Conservation (phyloP, 2,329 filamentous ascomycete species). For the Fusarium mexicanum region DNA sequence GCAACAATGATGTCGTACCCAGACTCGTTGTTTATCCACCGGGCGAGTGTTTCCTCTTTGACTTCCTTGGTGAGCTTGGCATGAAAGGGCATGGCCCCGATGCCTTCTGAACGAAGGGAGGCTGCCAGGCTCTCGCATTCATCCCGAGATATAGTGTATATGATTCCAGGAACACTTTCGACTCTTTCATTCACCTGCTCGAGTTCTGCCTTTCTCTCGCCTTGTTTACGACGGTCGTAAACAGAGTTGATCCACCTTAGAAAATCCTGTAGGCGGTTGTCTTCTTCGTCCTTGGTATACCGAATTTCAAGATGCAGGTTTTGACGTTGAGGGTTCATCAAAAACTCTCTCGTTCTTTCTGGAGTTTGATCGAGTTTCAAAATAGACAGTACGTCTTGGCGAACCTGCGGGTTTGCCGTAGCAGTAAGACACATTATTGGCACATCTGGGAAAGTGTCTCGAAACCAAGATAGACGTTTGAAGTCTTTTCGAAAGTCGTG, state of each 20-base stretch:
- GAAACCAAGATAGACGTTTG: slow-evolving; percentile 87
- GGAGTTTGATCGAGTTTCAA: slow-evolving; percentile 71
- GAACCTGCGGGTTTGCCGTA: slow-evolving; percentile 83
- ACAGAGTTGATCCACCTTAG: slow-evolving; percentile 79
- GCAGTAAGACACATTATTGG: slow-evolving; percentile 94
- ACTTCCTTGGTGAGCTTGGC: slow-evolving; percentile 72
- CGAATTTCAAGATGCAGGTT: slow-evolving; percentile 93
- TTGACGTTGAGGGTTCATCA: slow-evolving; percentile 82
- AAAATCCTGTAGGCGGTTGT: slow-evolving; percentile 78
- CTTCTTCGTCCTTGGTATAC: slow-evolving; percentile 80
- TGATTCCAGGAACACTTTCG: slow-evolving; percentile 78
- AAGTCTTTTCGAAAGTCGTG: slow-evolving; percentile 97
- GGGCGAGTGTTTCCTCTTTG: slow-evolving; percentile 75
- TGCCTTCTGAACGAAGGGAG: slow-evolving; percentile 71
- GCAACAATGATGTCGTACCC: slow-evolving; percentile 94
- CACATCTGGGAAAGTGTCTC: slow-evolving; percentile 80
- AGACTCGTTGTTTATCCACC: slow-evolving; percentile 77
- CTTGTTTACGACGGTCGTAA: slow-evolving; percentile 72
- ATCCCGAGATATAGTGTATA: slow-evolving; percentile 79
- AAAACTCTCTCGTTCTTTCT: slow-evolving; percentile 75
- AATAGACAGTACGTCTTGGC: slow-evolving; percentile 82
- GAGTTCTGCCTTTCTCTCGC: slow-evolving; percentile 69
- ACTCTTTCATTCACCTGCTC: slow-evolving; percentile 61
- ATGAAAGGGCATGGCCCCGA: slow-evolving; percentile 79
- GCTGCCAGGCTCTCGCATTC: slow-evolving; percentile 78